Base-by-base conservation (phyloP, 83 land plant species). In the Picea mariana region DNA sequence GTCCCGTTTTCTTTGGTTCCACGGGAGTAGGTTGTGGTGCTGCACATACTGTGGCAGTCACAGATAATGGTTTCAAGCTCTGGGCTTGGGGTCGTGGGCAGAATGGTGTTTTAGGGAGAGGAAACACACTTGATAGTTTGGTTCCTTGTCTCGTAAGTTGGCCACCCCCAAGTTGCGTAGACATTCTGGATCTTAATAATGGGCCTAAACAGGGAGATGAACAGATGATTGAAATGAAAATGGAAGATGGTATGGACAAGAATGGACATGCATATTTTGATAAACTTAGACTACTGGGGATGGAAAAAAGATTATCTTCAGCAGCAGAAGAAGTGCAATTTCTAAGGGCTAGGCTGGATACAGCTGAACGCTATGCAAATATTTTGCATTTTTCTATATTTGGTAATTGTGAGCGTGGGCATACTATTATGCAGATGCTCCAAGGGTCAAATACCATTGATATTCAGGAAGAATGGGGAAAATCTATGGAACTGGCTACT, bases 81-180 rank as follows among this genome's bases (percentile, higher is more conserved):
- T 95, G 92, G 92, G 91, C 93, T 4, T 95, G 98, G 98, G 98
- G 98, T 38, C 83, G 95, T 59, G 98, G 98, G 49, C 79, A 92
- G 82, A 92, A 85, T 85, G 98, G 96, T 75, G 92, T 92, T 73
- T 88, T 95, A 38, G 98, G 98, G 21, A 83, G 83, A 52, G 96
- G 94, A 23, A 82, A 83, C 52, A 59, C 80, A 16, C 59, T 61
- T n/a, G 95, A 93, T 78, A 89, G 91, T 75, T 83, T 82, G 82
- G 75, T 81, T 80, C 96, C 98, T 44, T 82, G 83, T n/a, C 21
- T 81, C 0, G 96, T 90, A 9, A 44, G 85, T 40, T 92, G 98
- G 98, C 98, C 98, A 12, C 90, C 91, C 2, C 85, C 81, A 58
- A 16, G 67, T 75, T 16, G 21, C 4, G 66, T 81, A 31, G 71